Conservation (phyloP, 1,284 basidiomycete genomes). For the Mycena citricolor region DNA sequence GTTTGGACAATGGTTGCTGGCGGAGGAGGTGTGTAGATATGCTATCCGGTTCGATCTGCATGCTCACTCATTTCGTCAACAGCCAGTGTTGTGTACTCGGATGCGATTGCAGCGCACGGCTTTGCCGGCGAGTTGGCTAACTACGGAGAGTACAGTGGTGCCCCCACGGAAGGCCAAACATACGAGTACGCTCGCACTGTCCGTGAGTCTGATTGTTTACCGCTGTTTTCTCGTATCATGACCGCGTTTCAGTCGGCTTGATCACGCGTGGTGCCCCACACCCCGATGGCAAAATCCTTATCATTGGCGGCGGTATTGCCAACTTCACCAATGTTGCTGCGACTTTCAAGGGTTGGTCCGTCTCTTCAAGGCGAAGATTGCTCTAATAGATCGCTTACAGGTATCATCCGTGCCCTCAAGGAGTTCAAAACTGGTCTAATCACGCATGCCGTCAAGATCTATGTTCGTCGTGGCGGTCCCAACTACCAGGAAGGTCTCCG, state of each 20-base stretch:
- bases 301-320: conserved; percentile 99
- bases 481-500: conserved; percentile 99
- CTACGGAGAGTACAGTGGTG: conserved; percentile 99
- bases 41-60: conserved; percentile 45
- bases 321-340: conserved; percentile 99
- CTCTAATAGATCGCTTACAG: neutral
- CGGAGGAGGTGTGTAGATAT: conserved; percentile 63
- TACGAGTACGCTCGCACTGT: conserved; percentile 99
- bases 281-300: conserved; percentile 93
- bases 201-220: conserved; percentile 48
- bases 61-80: neutral
- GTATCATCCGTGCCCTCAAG: conserved; percentile 94
- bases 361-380: neutral
- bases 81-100: conserved; percentile 83
- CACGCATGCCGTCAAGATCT: conserved; percentile 87
- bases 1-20: conserved; percentile 99
- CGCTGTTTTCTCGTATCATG: neutral
- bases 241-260: conserved; percentile 68
- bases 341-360: conserved; percentile 86
- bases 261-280: conserved; percentile 89
- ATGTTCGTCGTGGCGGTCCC: conserved; percentile 96
- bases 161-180: conserved; percentile 96
- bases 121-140: conserved; percentile 98
- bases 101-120: conserved; percentile 96
- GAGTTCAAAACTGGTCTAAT: conserved; percentile 88